Evolutionary conservation across 2,329 filamentous ascomycete genomes (phyloP), one percentile per base, ranked within the genome.

Genomic region (Aspergillus sp.): DNA sequence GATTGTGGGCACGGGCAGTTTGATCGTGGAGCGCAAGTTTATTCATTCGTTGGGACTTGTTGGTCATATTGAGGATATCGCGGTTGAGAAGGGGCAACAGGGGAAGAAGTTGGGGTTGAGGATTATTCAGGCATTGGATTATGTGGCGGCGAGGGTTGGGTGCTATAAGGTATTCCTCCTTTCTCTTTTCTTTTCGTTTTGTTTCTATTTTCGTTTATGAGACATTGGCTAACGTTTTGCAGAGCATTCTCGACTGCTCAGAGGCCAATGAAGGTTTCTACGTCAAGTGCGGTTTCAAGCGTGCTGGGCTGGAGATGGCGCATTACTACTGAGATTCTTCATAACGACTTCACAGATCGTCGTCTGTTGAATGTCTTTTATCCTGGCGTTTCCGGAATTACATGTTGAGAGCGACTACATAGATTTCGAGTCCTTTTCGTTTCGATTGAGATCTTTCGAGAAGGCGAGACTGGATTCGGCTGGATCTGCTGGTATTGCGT

Each of bases 251-350:
- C 55, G 91, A 97, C 71, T 98, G 93, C 76, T 94, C 87, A 57
- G 91, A 96, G 71, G 82, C 86, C 60, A 98, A 97, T 68, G 90
- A 95, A 70, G 91, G 90, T 19, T 97, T 98, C 76, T 98, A 98
- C 69, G 79, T 95, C 69, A 97, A 97, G 79, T 97, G 93, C 71
- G 91, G 91, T 49, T 97, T 95, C 71, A 86, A 89, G 72, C 78
- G 89, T 53, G 91, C 90, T 23, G 93, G 93, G 13, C 74, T 96
- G 48, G 88, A 98, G 73, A 97, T 98, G 93, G 90, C 91, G 39
- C 89, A 95, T 75, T 95, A 95, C 72, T 93, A 94, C 67, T 70
- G 60, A 59, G 48, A 42, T 22, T 30, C 33, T 37, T 37, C 33
- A 15, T 7, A 37, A 39, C 19, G 17, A 20, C 10, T 19, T 39